Conservation (phyloP, 106 monocot species). For the Apostasia shenzhenica region DNA sequence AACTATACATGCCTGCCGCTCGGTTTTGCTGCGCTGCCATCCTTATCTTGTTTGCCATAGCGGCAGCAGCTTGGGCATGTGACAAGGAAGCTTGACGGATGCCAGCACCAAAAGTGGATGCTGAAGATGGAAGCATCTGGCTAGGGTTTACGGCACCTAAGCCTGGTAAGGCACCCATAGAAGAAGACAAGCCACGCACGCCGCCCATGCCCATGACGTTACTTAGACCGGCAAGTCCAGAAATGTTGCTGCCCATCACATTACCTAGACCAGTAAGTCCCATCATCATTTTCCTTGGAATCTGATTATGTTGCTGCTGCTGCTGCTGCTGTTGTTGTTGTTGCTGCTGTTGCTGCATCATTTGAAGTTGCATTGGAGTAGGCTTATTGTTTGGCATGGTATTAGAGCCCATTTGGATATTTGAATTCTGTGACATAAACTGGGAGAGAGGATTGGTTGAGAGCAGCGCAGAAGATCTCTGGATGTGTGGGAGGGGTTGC, state of each 20-base stretch:
- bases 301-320: conserved; percentile 36
- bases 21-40: conserved; percentile 40
- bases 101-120: conserved; percentile 36
- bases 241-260: conserved; percentile 34
- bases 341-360: conserved; percentile 45
- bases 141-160: conserved; percentile 41
- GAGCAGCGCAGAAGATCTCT: conserved; percentile 54
- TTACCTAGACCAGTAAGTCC: conserved; percentile 47
- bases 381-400: conserved; percentile 47
- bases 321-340: conserved; percentile 44
- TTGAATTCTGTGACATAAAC: conserved; percentile 56
- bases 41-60: conserved; percentile 22
- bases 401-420: conserved; percentile 42
- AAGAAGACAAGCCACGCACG: conserved; percentile 48
- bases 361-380: conserved; percentile 47
- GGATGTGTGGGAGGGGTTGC: conserved; percentile 48
- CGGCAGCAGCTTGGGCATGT: conserved; percentile 21
- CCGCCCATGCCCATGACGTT: conserved; percentile 63
- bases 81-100: conserved; percentile 31
- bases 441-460: conserved; percentile 61
- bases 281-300: conserved; percentile 72
- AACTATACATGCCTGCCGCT: conserved; percentile 24
- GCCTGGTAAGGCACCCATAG: conserved; percentile 39
- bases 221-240: conserved; percentile 44
- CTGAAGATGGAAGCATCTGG: conserved; percentile 63